Base-by-base conservation (phyloP, 78 protist genomes). In the Cyanophora paradoxa region DNA sequence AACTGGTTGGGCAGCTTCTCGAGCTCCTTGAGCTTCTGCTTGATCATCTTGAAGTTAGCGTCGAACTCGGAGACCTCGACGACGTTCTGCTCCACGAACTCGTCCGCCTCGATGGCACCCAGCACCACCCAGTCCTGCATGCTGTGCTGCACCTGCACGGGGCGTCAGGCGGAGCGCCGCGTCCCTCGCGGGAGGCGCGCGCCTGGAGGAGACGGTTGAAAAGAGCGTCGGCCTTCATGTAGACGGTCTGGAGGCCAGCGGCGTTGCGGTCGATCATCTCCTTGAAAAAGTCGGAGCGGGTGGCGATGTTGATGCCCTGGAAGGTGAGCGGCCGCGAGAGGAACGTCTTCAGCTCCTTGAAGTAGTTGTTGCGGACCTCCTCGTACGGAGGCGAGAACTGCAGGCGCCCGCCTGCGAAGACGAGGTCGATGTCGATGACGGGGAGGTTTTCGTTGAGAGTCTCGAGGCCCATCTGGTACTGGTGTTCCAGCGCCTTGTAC, bases 391-490 rank as follows among this genome's bases (percentile, higher is more conserved):
- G 94, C 34, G 61, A 26, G 46, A 74, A 54, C 59, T 26, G 37
- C 8, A 81, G 84, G 65, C 16, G 30, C 22, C 65, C 58, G 34
- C 57, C 61, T 66, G 63, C 34, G 65, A 75, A 83, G 19, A 66
- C 76, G 33, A 85, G 76, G 34, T 62, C 58, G 19, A 54, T 28
- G 31, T 42, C n/a, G 42, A 40, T 1, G 31, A 1, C 39, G 10
- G 86, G 82, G n/a, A 86, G 70, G 8, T 41, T 37, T 44, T 72
- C 84, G 68, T 85, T 46, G n/a, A 86, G 81, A 39, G 42, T 0
- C 70, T 82, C 85, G 48, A 90, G 74, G 22, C 90, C 87, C n/a
- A 65, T 6, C 6, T 36, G 82, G 80, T 87, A 90, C 73, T 84
- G 85, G 14, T 24, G 40, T 50, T 74, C 77, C 52, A 81, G 80